phyloP scores from a whole-genome alignment of 208 protist genomes.

The Crithidia thermophila region DNA sequence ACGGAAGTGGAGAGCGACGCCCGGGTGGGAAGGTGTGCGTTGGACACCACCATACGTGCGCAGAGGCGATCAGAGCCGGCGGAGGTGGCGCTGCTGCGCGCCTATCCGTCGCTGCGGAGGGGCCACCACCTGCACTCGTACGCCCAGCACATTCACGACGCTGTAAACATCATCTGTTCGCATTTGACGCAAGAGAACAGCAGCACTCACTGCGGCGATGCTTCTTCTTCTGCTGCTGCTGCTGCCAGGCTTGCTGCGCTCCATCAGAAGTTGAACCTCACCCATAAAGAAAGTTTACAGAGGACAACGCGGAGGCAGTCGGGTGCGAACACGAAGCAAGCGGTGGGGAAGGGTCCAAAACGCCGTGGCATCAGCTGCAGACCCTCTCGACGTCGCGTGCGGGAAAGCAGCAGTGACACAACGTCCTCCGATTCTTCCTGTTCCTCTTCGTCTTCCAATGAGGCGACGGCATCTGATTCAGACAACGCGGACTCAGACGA shows the following conservation, averaged over 20 bases:
- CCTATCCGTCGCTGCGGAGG: not conserved
- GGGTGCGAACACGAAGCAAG: no score
- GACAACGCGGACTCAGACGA: not conserved
- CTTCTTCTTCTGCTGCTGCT: no score
- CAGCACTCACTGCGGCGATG: not conserved
- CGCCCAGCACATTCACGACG: not conserved
- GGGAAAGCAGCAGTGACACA: conserved; percentile 4
- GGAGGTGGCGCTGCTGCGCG: not conserved
- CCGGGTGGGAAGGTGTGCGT: no score
- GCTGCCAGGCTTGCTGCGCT: no score
- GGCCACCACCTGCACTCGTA: conserved; percentile 13
- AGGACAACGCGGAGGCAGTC: no score
- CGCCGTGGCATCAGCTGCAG: not conserved
- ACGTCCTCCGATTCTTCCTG: not conserved
- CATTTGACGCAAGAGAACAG: no score
- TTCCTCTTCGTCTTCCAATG: not conserved
- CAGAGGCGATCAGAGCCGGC: no score
- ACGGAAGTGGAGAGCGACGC: no score
- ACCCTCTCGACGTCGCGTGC: not conserved
- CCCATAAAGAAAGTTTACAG: no score
- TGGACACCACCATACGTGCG: no score
- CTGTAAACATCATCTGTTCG: not conserved
- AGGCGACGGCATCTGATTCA: not conserved
- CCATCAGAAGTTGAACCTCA: no score
- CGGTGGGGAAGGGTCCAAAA: not conserved